These are phyloP conservation scores for Gossypium thurberi DNA, from an alignment of 345 rosid species.

Conservation along the genomic window DNA sequence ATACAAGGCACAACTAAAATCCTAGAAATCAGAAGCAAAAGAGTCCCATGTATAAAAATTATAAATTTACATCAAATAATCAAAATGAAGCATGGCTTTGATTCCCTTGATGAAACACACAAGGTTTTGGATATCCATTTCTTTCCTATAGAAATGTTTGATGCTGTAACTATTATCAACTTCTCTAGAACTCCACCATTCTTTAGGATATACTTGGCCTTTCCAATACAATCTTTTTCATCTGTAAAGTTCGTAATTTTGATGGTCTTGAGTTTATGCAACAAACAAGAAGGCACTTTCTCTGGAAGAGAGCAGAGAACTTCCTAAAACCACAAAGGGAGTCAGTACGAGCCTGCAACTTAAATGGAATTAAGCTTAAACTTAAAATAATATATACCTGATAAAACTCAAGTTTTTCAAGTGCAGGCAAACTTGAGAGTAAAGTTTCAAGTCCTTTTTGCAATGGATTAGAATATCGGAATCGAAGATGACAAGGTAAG, in stretches of 20 bases:
- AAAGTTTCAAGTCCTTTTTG: not conserved
- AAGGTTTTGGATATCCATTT: not conserved
- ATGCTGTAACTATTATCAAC: not conserved
- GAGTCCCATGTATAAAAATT: too few relatives aligned
- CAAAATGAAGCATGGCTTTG: not conserved
- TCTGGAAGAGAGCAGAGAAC: not conserved
- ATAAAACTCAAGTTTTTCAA: not conserved
- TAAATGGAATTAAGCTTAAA: not conserved
- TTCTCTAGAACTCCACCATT: not conserved
- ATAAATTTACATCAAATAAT: not conserved
- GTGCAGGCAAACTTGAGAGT: not conserved
- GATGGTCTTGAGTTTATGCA: not conserved
- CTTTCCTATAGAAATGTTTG: accelerated
- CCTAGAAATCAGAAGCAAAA: too few relatives aligned
- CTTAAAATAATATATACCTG: not conserved
- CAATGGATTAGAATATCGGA: not conserved
- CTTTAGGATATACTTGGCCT: not conserved
- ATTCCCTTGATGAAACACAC: not conserved
- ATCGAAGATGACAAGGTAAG: not conserved
- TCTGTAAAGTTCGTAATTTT: not conserved
- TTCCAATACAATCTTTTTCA: not conserved
- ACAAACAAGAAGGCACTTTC: not conserved
- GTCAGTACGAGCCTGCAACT: not conserved
- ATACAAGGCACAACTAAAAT: too few relatives aligned
- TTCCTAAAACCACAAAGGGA: not conserved